Percentiles rank a stretch among this genome's conserved stretches.
Evolutionary conservation across 805 yeast genomes (phyloP).

Genomic region (Hemisphaericaspora nanyangensis): DNA sequence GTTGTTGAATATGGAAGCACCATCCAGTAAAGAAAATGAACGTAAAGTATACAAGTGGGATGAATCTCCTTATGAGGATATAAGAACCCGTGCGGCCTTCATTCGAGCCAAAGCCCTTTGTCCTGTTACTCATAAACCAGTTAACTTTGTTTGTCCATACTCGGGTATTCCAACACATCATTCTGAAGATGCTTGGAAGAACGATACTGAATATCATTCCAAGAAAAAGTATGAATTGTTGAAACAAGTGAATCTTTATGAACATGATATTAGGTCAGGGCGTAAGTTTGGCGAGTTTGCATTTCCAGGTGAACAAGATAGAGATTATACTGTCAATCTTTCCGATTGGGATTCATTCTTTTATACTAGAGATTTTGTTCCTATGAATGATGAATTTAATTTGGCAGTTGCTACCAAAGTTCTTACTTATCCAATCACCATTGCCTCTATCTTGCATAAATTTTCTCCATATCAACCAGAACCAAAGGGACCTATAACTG

Average conservation of each 20-base stretch:
- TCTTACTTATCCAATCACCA: constrained; percentile 88
- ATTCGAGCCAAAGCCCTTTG: constrained; percentile 85
- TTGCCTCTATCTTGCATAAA: constrained; percentile 78
- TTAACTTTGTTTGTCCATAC: constrained; percentile 82
- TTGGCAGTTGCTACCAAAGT: constrained; percentile 93
- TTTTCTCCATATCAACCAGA: constrained; percentile 77
- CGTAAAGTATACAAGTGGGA: constrained; percentile 69
- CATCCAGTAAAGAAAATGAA: constrained; percentile 23
- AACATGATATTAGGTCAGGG: constrained; percentile 92
- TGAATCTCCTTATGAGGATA: constrained; percentile 81
- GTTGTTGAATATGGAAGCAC: constrained; percentile 32
- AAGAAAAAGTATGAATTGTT: constrained; percentile 65
- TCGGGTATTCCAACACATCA: constrained; percentile 98
- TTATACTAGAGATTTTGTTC: constrained; percentile 86
- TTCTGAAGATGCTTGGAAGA: constrained; percentile 82
- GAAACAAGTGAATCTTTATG: constrained; percentile 85
- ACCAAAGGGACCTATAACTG: constrained; percentile 83
- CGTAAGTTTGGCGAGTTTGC: constrained; percentile 94
- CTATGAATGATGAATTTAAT: constrained; percentile 97
- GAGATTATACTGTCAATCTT: constrained; percentile 72
- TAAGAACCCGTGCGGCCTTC: constrained; percentile 86
- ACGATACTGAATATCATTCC: constrained; percentile 68
- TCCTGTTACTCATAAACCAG: constrained; percentile 80
- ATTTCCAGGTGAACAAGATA: constrained; percentile 77
- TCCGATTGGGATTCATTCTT: constrained; percentile 89